Base-by-base conservation (phyloP, 257 asterid genomes). In the Lycium barbarum region DNA sequence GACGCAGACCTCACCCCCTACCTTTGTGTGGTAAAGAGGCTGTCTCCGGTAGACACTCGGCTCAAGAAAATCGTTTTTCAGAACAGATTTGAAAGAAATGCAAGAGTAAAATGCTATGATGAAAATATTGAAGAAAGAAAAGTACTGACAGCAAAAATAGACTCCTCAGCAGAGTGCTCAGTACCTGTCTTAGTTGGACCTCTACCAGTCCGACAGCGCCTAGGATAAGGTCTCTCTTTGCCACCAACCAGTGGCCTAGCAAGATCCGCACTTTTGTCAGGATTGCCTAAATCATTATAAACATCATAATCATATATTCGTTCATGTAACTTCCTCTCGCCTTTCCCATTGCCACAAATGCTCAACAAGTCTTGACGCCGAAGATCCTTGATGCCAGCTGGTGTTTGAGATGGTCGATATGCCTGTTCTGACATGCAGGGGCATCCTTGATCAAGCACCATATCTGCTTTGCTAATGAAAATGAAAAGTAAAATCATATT, bases 171-270 rank as follows among this genome's bases (percentile, higher is more conserved):
- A 85, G 67, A 3, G 17, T 49, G 6, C 5, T 10, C 47, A 6
- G 40, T 89, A 95, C 98, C 98, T 90, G 83, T 87, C 84, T 86
- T 83, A 62, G 91, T 89, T 35, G 92, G 91, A 20, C 90, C 90
- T 88, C 99, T 81, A 72, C 99, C 99, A 33, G 97, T 95, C 81
- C 98, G 93, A 85, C 97, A 94, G 43, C 99, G 91, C 90, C 97
- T 93, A 45, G 99, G 99, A 89, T 95, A 95, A 86, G 99, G 99
- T 91, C 90, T 84, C 80, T 94, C 93, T n/a, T 90, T 86, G 49
- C 90, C 92, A 68, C 98, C 97, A 58, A 89, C 0, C 7, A 91
- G 88, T 4, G 95, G 95, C 88, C 99, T 88, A 9, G 66, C 90
- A 66, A 93, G 83, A 11, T 93, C 98, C 17, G 86, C 89, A 72